Evolutionary conservation across 768 basidiomycete genomes (phyloP), one percentile per base, ranked within the genome.

Genomic region (Mycena amicta): DNA sequence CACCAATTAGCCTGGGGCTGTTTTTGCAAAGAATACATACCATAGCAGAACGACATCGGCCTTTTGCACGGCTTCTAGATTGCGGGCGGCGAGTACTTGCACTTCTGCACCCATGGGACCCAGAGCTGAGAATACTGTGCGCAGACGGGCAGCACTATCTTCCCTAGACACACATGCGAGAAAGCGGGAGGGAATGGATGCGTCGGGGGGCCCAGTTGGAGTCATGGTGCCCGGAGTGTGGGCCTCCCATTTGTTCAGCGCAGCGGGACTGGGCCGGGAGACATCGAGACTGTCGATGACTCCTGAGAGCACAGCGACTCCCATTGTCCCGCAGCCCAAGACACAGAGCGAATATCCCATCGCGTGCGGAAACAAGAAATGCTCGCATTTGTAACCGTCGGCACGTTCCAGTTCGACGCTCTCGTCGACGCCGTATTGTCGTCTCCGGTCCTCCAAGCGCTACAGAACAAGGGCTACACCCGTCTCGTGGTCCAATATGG

Each of bases 281-380:
- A 66, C 72, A 72, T 93, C 83, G 41, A 98, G 84, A 68, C 92
- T 92, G 61, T 88, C 84, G 51, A 97, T 78, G 40, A 98, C 90
- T 45, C 97, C 97, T 23, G 96, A 95, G 50, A 95, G 83, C 71
- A 99, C 83, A 57, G 97, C 95, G 66, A 98, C 76, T 56, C 97
- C 97, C 97, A 99, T 98, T 12, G 96, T 98, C 56, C 97, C 97
- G 73, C 97, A 98, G 80, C 96, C 94, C 78, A 97, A 75, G 27
- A 95, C 86, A 68, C 93, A 94, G 53, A 96, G 84, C 52, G 92
- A 95, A 74, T 97, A 96, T 20, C 93, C 94, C 94, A 95, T 95
- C 43, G 53, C 67, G 60, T 37, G 27, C 4, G 3, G 43, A 55
- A 33, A 20, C 43, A 45, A 45, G 22, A 45, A 23, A 45, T 45